phyloP scores from a whole-genome alignment of 805 yeast genomes.

The Barnettozyma botsteinii region DNA sequence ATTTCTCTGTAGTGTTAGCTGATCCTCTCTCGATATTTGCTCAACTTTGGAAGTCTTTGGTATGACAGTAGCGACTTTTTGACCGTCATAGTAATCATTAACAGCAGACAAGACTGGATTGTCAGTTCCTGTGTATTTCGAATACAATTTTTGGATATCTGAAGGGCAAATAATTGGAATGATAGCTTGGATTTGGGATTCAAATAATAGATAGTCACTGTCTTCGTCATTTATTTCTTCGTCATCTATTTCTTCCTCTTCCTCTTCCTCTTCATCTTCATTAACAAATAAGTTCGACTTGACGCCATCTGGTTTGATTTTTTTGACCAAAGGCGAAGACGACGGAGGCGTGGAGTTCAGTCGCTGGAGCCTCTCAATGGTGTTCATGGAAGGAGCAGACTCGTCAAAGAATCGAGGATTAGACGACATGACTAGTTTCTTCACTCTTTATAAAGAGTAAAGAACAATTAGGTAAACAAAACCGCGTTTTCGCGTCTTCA shows the following conservation, averaged over 20 bases:
- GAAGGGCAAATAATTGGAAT: conserved; percentile 28
- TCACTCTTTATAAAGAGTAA: too few relatives aligned
- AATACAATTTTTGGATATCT: conserved; percentile 22
- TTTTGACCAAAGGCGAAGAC: conserved; percentile 3
- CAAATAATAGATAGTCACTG: conserved; percentile 22
- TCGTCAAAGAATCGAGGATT: conserved; percentile 15
- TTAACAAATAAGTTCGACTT: conserved; percentile 11
- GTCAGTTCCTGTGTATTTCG: conserved; percentile 23
- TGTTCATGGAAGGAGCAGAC: background rate
- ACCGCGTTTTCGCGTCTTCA: background rate
- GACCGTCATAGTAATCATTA: conserved; percentile 33
- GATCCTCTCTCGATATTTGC: background rate
- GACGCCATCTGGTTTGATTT: background rate
- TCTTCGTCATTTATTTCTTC: conserved; percentile 12
- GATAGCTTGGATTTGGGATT: conserved; percentile 30
- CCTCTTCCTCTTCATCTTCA: conserved; percentile 14
- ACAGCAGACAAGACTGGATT: conserved; percentile 35
- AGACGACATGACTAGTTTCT: background rate
- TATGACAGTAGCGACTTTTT: background rate
- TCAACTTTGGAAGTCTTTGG: background rate
- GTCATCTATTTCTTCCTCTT: conserved; percentile 7
- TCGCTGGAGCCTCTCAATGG: background rate
- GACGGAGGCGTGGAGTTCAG: background rate
- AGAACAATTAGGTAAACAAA: too few relatives aligned
- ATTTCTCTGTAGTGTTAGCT: background rate